These are phyloP conservation scores for Calocybe indica DNA, from an alignment of 768 basidiomycete species.

Conservation along the genomic window DNA sequence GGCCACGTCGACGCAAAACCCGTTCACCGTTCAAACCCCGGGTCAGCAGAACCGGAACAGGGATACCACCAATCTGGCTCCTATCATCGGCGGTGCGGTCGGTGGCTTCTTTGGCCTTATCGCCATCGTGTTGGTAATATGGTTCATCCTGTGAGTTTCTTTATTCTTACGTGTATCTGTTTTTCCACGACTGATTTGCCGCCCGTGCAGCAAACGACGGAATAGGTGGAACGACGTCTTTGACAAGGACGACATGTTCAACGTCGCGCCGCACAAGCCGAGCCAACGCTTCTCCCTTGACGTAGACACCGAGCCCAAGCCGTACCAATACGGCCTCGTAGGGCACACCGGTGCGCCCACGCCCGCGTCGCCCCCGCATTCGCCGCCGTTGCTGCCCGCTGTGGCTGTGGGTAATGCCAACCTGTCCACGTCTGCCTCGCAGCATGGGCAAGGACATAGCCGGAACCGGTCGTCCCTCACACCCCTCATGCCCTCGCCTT, in stretches of 20 bases:
- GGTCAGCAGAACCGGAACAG: conserved; percentile 5
- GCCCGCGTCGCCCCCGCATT: conserved; percentile 29
- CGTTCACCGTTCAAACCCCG: conserved; percentile 20
- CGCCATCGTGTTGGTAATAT: conserved; percentile 35
- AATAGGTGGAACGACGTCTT: conserved; percentile 47
- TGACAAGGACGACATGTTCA: conserved; percentile 34
- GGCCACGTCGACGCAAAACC: conserved; percentile 27
- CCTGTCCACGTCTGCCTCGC: conserved; percentile 3
- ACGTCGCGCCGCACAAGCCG: conserved; percentile 12
- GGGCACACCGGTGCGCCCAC: conserved; percentile 34
- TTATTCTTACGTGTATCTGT: conserved; percentile 1
- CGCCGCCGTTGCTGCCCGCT: conserved; percentile 21
- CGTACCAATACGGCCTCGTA: conserved; percentile 61
- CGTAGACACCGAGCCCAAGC: conserved; percentile 38
- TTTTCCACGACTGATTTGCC: conserved; percentile 6
- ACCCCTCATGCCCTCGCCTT: conserved; percentile 19
- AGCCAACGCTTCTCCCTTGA: conserved; percentile 24
- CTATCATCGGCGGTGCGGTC: conserved; percentile 48
- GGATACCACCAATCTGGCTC: conserved; percentile 27
- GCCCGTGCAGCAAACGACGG: conserved; percentile 33
- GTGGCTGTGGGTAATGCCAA: neutral
- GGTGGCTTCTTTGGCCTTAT: conserved; percentile 50
- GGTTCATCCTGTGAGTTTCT: conserved; percentile 43
- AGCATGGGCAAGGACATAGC: conserved; percentile 15
- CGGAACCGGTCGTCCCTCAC: conserved; percentile 18